phyloP scores from a whole-genome alignment of 768 basidiomycete genomes.

The Leccinellum luteum region DNA sequence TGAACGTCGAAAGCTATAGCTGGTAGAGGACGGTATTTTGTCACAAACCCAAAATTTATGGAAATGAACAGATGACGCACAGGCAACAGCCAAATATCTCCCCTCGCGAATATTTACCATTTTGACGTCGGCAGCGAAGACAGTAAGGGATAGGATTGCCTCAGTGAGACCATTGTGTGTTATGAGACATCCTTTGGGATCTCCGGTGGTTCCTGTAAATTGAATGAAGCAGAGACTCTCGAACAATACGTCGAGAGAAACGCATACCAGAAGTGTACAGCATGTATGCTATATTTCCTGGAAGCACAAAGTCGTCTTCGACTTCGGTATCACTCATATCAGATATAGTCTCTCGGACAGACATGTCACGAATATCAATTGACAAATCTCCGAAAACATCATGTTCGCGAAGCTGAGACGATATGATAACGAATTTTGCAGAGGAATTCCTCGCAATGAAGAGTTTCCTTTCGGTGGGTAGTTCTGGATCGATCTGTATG shows the following conservation, averaged over 20 bases:
- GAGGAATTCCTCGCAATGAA: constrained; percentile 44
- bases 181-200: constrained; percentile 49
- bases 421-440: constrained; percentile 41
- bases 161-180: constrained; percentile 34
- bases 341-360: constrained; percentile 27
- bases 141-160: constrained; percentile 31
- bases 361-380: constrained; percentile 19
- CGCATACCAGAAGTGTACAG: constrained; percentile 48
- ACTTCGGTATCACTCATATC: constrained; percentile 30
- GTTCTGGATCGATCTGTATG: constrained; percentile 50
- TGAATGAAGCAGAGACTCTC: constrained; percentile 10
- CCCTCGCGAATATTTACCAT: constrained; percentile 27
- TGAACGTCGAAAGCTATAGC: constrained; percentile 56
- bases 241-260: not conserved
- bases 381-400: constrained; percentile 20
- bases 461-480: constrained; percentile 43
- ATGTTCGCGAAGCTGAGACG: constrained; percentile 12
- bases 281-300: constrained; percentile 40
- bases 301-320: constrained; percentile 20
- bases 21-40: constrained; percentile 12
- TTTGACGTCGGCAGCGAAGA: constrained; percentile 19
- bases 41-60: not conserved
- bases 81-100: constrained; percentile 43
- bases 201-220: constrained; percentile 44
- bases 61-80: constrained; percentile 26